Percentiles rank a stretch among this genome's conserved stretches.
Evolutionary conservation across 495 filamentous ascomycete genomes (phyloP).

Genomic region (Podospora pseudoanserina): DNA sequence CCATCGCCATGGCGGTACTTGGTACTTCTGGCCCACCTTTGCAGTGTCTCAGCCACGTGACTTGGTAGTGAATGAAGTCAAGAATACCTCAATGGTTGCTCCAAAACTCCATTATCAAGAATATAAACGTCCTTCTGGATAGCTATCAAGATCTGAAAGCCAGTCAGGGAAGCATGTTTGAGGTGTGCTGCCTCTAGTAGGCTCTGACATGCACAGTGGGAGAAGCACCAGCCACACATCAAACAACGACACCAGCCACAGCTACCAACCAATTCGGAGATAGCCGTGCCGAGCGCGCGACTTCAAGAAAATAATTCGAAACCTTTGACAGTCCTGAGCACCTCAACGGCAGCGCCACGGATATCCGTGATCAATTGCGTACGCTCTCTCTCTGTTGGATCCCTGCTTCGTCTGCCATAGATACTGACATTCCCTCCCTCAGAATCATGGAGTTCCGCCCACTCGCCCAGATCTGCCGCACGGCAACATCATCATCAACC

Average conservation of each 20-base stretch:
- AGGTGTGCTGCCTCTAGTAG: background rate
- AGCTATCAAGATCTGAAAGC: too few relatives aligned
- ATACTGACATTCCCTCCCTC: background rate
- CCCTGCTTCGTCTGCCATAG: background rate
- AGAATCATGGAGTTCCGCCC: constrained; percentile 30
- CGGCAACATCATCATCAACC: constrained; percentile 23
- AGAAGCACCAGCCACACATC: background rate
- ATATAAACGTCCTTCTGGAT: too few relatives aligned
- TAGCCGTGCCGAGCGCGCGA: constrained; percentile 12
- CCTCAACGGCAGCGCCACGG: background rate
- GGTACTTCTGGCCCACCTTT: constrained; percentile 12
- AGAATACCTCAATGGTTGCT: background rate
- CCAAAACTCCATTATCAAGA: too few relatives aligned
- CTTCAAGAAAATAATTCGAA: constrained; percentile 15
- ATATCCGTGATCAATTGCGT: constrained; percentile 24
- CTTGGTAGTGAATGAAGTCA: background rate
- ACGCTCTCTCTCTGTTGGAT: background rate
- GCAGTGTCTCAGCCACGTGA: constrained; percentile 1
- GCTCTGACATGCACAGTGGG: constrained; percentile 6
- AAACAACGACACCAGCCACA: background rate
- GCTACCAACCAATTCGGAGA: background rate
- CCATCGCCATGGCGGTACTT: background rate
- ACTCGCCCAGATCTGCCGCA: constrained; percentile 20
- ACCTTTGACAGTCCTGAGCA: background rate
- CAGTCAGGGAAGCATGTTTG: too few relatives aligned